Conservation (phyloP, 495 filamentous ascomycete genomes). For the Aspergillus sclerotiicarbonarius region DNA sequence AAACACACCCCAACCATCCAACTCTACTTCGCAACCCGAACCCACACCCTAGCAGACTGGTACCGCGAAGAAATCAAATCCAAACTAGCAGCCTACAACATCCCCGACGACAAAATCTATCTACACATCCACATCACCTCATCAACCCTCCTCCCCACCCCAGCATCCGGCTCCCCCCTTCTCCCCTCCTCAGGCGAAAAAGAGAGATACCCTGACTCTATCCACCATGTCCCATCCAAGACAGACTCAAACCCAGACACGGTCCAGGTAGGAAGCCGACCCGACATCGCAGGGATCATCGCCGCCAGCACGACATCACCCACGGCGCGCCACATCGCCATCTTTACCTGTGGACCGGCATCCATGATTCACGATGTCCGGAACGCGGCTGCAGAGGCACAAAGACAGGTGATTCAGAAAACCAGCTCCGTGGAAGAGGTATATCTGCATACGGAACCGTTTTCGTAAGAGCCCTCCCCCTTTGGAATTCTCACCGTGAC, state of each 20-base stretch:
- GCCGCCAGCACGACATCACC: constrained; percentile 21
- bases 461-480: constrained; percentile 37
- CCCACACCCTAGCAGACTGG: constrained; percentile 24
- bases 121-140: not conserved
- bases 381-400: constrained; percentile 48
- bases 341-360: constrained; percentile 51
- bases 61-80: constrained; percentile 27
- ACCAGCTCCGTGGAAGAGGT: constrained; percentile 36
- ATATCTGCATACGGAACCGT: constrained; percentile 53
- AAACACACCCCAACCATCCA: constrained; percentile 20
- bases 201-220: not conserved
- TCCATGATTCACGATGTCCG: constrained; percentile 50
- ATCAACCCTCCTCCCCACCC: not conserved
- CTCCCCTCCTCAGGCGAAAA: not conserved
- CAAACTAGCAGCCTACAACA: constrained; percentile 1
- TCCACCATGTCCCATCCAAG: too few species aligned
- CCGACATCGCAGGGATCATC: constrained; percentile 33
- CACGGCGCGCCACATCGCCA: constrained; percentile 33
- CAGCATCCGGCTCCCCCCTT: not conserved
- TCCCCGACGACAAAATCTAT: not conserved
- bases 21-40: constrained; percentile 35
- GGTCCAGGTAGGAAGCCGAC: too few species aligned
- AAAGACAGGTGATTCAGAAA: constrained; percentile 31
- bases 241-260: too few species aligned
- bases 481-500: too few species aligned